Evolutionary conservation across 371 early-diverging fungal genomes (phyloP), one percentile per base, ranked within the genome.

Genomic region (Blakeslea trispora): DNA sequence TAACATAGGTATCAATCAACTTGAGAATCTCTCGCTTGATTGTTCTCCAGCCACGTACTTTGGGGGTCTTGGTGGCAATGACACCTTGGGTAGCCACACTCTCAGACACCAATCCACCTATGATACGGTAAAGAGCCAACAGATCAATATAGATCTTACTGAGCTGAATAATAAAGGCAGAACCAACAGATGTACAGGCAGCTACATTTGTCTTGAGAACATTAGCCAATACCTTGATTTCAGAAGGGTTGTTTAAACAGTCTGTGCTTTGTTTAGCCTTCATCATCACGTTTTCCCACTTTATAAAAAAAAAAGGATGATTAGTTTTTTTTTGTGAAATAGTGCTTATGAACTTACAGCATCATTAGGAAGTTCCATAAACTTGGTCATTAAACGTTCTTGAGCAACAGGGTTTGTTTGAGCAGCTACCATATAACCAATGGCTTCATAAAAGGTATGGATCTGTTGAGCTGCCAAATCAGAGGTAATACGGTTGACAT

Each of bases 391-490:
- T 49, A 96, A 72, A 48, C 89, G 81, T 55, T 91, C 91, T 71
- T 92, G 95, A 17, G 76, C 71, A 21, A 61, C 60, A 21, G 80
- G 66, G 45, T 90, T 87, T 22, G 85, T 79, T 63, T 96, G 94
- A 4, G 96, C 92, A 37, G 93, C 84, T 44, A 98, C 93, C 90
- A 98, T 95, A 68, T 92, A 87, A 22, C 98, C 98, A 43, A 95
- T 89, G 21, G 97, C 96, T 72, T 97, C 97, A 69, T 96, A 97
- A 73, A 98, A 97, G 5, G 94, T 94, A 66, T 95, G 92, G 35
- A 93, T 88, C 85, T 97, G 98, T 54, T 90, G 89, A 18, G 96
- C 91, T 23, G 83, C 77, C 32, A 99, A 82, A 64, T 96, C 96
- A 15, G 88, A 83, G 0, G 94, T 97, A 64, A 93, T 93, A 24